Evolutionary conservation across 805 yeast genomes (phyloP).

Genomic region (Wickerhamomyces silvicola): DNA sequence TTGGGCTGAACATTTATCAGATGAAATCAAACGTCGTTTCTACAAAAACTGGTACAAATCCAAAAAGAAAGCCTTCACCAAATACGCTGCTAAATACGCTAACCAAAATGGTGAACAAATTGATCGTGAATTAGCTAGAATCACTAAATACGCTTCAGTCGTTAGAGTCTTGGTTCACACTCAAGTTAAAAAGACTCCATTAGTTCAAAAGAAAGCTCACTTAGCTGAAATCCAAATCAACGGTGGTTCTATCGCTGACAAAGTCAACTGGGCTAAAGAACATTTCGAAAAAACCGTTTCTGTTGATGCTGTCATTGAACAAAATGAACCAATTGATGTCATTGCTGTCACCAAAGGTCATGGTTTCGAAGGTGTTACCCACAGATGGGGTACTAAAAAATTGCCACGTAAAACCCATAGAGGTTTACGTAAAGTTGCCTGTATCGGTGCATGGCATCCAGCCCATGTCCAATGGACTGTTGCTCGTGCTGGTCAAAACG

Average conservation of each 20-base stretch:
- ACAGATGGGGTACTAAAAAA: slow-evolving; percentile 99
- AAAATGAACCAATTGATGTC: slow-evolving; percentile 97
- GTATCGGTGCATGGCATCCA: slow-evolving; percentile 99
- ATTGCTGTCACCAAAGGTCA: slow-evolving; percentile 99
- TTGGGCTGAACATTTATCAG: slow-evolving; percentile 99
- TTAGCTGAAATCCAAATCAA: slow-evolving; percentile 98
- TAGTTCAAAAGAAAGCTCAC: slow-evolving; percentile 99
- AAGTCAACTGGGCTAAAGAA: slow-evolving; percentile 97
- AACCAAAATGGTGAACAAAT: slow-evolving; percentile 78
- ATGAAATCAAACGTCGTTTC: slow-evolving; percentile 99
- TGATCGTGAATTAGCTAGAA: slow-evolving; percentile 97
- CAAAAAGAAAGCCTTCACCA: slow-evolving; percentile 99
- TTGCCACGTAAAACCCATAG: slow-evolving; percentile 99
- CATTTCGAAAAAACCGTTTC: slow-evolving; percentile 98
- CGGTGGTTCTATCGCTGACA: slow-evolving; percentile 98
- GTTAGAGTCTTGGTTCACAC: slow-evolving; percentile 99
- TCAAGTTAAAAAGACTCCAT: slow-evolving; percentile 98
- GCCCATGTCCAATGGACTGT: slow-evolving; percentile 99
- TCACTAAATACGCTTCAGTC: slow-evolving; percentile 95
- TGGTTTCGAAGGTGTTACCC: slow-evolving; percentile 99
- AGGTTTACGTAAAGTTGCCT: slow-evolving; percentile 99
- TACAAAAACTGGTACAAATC: slow-evolving; percentile 99
- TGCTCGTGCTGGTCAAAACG: slow-evolving; percentile 99
- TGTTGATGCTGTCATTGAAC: slow-evolving; percentile 94
- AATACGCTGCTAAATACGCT: slow-evolving; percentile 98